Conservation (phyloP, 495 filamentous ascomycete genomes). For the Trichoderma erinaceum region DNA sequence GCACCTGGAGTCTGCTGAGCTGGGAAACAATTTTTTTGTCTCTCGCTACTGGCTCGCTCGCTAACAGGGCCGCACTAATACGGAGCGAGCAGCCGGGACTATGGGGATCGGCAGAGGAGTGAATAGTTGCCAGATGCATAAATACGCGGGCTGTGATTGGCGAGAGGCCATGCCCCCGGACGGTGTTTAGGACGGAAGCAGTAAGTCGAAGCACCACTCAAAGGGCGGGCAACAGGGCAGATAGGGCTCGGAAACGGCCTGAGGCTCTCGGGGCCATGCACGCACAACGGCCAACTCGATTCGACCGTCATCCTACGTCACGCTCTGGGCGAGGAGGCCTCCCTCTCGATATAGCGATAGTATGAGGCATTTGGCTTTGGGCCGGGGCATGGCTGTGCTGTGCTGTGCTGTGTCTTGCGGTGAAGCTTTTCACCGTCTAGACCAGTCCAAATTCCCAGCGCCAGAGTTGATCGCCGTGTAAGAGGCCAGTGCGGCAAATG, state of each 20-base stretch:
- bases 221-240: not conserved
- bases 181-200: not conserved
- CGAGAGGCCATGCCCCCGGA: not conserved
- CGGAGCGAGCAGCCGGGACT: conserved; percentile 9
- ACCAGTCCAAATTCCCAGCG: not conserved
- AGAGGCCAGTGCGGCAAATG: not conserved
- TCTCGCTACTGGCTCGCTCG: not conserved
- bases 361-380: conserved; percentile 13
- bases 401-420: not conserved
- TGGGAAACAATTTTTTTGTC: not conserved
- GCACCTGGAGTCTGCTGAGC: conserved; percentile 1
- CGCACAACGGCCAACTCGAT: not conserved
- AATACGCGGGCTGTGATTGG: not conserved
- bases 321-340: not conserved
- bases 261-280: not conserved
- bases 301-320: conserved; percentile 11
- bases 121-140: conserved; percentile 9
- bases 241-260: not conserved
- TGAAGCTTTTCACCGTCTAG: conserved; percentile 11
- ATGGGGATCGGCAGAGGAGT: conserved; percentile 13
- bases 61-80: not conserved
- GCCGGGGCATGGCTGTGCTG: conserved; percentile 6
- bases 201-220: not conserved
- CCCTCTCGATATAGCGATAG: not conserved
- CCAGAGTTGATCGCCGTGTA: not conserved